Evolutionary conservation across 768 basidiomycete species (phyloP).

Genomic region (Postia placenta): DNA sequence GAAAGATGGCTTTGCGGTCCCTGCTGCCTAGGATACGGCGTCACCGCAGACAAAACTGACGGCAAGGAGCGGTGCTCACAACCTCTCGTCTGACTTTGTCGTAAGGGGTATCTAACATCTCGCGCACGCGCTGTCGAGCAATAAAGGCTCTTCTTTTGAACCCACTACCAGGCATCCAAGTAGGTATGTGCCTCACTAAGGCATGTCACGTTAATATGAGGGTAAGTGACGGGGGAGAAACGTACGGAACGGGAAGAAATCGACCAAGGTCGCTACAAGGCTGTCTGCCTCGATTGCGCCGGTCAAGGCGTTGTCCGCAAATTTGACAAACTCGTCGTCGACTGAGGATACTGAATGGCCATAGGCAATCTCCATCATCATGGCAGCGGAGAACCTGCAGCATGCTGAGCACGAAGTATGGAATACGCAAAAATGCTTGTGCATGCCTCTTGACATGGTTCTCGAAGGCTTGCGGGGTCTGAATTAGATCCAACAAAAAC

Average conservation of each 20-base stretch:
- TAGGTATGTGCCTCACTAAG: constrained; percentile 29
- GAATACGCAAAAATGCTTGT: too few species aligned
- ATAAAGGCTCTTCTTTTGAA: constrained; percentile 27
- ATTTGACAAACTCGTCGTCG: constrained; percentile 24
- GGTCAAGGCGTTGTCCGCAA: constrained; percentile 21
- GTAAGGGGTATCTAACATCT: constrained; percentile 14
- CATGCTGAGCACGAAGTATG: too few species aligned
- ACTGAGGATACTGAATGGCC: constrained; percentile 22
- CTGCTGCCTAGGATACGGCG: too few species aligned
- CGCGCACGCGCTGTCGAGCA: constrained; percentile 5
- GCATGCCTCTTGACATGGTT: constrained; percentile 17
- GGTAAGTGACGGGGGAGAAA: neutral
- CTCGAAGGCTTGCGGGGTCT: constrained; percentile 20
- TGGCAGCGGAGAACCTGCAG: constrained; percentile 24
- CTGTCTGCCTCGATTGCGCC: constrained; percentile 19
- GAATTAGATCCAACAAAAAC: constrained; percentile 21
- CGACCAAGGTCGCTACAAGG: constrained; percentile 26
- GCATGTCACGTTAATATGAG: neutral
- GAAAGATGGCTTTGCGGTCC: neutral
- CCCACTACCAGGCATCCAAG: constrained; percentile 23
- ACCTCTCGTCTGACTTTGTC: constrained; percentile 12
- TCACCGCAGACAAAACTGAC: too few species aligned
- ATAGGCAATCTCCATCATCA: constrained; percentile 28
- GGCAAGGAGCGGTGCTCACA: too few species aligned
- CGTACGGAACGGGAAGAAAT: constrained; percentile 28